Base-by-base conservation (phyloP, 1,284 basidiomycete genomes). In the Sporisorium reilianum region DNA sequence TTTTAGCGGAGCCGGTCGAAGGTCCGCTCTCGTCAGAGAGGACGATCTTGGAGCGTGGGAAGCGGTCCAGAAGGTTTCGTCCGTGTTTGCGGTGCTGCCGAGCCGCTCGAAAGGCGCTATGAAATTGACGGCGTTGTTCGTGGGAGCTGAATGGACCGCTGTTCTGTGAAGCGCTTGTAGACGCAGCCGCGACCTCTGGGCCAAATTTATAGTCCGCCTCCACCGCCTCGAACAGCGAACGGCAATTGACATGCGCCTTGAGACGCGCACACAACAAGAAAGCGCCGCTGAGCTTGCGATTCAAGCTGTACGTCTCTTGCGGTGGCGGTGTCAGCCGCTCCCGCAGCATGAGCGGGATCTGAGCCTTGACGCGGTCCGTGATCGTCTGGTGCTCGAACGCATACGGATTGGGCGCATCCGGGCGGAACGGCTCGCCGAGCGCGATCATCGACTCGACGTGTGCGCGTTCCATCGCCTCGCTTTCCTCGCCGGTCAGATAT, bases 261-360 rank as follows among this genome's bases (percentile, higher is more conserved):
- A 98, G 87, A 58, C 93, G 88, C 16, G 94, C 91, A 50, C 96
- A 96, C 16, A 98, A 88, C 71, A 99, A 86, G 86, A 99, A 97
- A 3, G 93, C 91, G 0, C 96, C 95, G 75, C 93, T 95, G 72
- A 98, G 84, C 88, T 98, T 99, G 81, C 95, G 87, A 85, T 99
- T 99, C 56, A 98, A 86, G 83, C 92, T 94, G 85, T 98, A 98
- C 1, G 96, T 98, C 86, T 98, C 95, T 64, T 89, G 87, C 0
- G 96, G 96, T 1, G 96, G 96, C 0, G 96, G 96, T 2, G 93
- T 95, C 26, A 96, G 88, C 50, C 95, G 88, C 81, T 97, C 89
- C 76, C 90, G 87, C 58, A 99, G 88, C 94, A 99, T 98, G 57
- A 93, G 87, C 3, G 96, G 96, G 64, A 99, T 98, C 53, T 91